Evolutionary conservation across 2,329 filamentous ascomycete genomes (phyloP).

Genomic region (Pseudocercospora musae): DNA sequence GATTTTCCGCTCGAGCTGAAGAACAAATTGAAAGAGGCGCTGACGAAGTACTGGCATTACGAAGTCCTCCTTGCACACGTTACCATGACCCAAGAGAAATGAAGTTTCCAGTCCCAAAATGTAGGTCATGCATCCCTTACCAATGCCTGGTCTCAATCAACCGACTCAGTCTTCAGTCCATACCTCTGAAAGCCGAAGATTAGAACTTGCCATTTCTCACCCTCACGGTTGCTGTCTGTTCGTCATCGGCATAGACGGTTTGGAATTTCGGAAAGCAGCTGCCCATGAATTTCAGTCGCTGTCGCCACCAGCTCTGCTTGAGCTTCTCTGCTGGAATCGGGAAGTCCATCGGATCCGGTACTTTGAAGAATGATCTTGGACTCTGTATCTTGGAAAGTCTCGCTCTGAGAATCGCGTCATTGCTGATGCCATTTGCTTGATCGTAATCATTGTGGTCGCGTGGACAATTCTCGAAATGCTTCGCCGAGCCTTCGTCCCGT

Average conservation of each 20-base stretch:
- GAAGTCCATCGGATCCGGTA: neutral
- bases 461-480: neutral
- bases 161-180: neutral
- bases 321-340: neutral
- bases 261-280: neutral
- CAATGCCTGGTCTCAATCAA: neutral
- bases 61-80: too few species aligned
- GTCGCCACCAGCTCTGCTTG: neutral
- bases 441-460: neutral
- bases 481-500: neutral
- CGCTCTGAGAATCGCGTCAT: neutral
- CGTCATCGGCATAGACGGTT: neutral
- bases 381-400: slow-evolving; percentile 1
- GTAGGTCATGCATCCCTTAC: neutral
- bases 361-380: slow-evolving; percentile 1
- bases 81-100: neutral
- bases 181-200: neutral
- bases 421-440: neutral
- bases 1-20: too few species aligned
- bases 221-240: neutral
- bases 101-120: neutral
- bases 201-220: neutral
- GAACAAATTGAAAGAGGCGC: too few species aligned
- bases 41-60: too few species aligned
- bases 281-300: neutral